Evolutionary conservation across 176 grass and related monocot genomes (phyloP).

Genomic region (Lolium rigidum): DNA sequence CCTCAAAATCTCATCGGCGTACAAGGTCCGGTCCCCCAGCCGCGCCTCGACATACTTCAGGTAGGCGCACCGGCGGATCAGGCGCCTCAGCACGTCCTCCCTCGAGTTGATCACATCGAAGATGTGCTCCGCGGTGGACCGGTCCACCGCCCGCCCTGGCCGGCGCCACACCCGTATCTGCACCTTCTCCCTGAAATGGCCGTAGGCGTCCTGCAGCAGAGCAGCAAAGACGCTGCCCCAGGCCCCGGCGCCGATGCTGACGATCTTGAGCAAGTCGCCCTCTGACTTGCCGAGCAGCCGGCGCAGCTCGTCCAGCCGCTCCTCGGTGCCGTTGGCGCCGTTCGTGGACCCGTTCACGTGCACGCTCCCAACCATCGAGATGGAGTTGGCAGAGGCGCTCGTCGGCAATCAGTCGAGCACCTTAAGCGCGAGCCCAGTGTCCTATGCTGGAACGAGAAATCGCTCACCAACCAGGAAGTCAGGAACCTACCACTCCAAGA

Average conservation of each 20-base stretch:
- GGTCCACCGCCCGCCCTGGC: conserved; percentile 66
- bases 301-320: conserved; percentile 83
- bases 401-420: conserved; percentile 42
- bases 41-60: conserved; percentile 95
- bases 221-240: conserved; percentile 98
- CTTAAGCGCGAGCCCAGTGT: conserved; percentile 19
- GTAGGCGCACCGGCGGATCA: conserved; percentile 89
- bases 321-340: conserved; percentile 60
- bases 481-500: neutral
- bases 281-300: conserved; percentile 81
- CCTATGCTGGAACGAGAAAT: conserved; percentile 2
- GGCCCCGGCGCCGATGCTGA: conserved; percentile 87
- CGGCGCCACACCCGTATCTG: conserved; percentile 96
- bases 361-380: conserved; percentile 74
- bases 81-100: conserved; percentile 87
- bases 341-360: conserved; percentile 63
- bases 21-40: conserved; percentile 79
- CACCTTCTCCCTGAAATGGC: conserved; percentile 87
- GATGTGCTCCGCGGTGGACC: conserved; percentile 73
- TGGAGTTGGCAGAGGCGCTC: too few relatives aligned
- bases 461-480: conserved; percentile 57
- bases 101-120: conserved; percentile 98
- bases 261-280: conserved; percentile 93
- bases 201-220: conserved; percentile 89
- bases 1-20: conserved; percentile 90